A percentile compares a stretch with the other conserved stretches of the same genome.
Conservation (phyloP, 345 rosid genomes). For the Trapa incisa region DNA sequence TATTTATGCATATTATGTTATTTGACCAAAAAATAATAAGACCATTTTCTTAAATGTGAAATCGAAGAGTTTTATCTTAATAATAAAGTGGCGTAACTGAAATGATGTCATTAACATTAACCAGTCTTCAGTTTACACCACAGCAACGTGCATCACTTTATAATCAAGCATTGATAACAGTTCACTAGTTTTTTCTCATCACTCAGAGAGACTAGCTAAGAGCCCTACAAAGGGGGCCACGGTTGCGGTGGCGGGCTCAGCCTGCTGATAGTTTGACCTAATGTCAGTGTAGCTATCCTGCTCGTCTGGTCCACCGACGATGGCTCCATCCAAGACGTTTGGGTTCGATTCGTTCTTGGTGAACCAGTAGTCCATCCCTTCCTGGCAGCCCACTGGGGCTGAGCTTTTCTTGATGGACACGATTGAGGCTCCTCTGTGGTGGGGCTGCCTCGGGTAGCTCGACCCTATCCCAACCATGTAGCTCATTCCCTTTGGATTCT, state of each 20-base stretch:
- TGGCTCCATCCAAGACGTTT: constrained; percentile 44
- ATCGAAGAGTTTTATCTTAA: no score
- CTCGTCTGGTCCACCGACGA: constrained; percentile 61
- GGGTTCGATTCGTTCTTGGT: constrained; percentile 32
- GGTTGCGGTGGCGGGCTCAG: constrained; percentile 38
- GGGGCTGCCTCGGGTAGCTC: constrained; percentile 27
- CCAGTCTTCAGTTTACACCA: no score
- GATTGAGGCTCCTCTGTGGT: constrained; percentile 37
- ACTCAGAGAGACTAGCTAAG: constrained; percentile 32
- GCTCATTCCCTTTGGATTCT: constrained; percentile 33
- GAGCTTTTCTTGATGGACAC: constrained; percentile 23
- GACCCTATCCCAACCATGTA: constrained; percentile 47
- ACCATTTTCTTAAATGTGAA: no score
- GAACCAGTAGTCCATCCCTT: constrained; percentile 32
- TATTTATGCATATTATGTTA: no score
- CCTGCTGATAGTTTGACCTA: constrained; percentile 35
- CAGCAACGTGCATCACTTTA: no score
- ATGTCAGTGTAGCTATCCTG: constrained; percentile 36
- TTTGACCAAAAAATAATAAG: no score
- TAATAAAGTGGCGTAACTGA: no score
- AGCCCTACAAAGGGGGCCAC: constrained; percentile 54
- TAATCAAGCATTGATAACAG: no score
- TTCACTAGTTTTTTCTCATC: no score
- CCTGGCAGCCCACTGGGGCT: constrained; percentile 19
- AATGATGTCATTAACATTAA: no score